Conservation (phyloP, 352 stramenopile genomes). For the Blastocystis sp. region DNA sequence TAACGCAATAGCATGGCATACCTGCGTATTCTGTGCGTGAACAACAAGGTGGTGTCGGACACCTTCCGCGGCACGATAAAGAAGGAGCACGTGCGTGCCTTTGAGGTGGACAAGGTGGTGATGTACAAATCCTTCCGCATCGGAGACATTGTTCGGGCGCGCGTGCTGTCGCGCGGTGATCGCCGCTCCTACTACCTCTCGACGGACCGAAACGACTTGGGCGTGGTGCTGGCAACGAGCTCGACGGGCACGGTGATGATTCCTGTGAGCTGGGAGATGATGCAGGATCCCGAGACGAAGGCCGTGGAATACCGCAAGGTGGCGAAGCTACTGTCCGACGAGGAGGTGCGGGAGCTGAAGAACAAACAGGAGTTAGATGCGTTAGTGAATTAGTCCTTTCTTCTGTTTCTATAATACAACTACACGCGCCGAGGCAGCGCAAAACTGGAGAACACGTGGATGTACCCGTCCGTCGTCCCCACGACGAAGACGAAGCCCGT, state of each 20-base stretch:
- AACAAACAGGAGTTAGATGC: slow-evolving; percentile 56
- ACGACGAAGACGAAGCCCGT: slow-evolving; percentile 62
- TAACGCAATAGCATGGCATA: slow-evolving; percentile 29
- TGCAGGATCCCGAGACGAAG: slow-evolving; percentile 65
- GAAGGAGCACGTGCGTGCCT: slow-evolving; percentile 67
- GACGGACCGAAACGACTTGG: slow-evolving; percentile 59
- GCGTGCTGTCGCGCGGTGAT: slow-evolving; percentile 59
- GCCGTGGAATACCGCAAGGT: slow-evolving; percentile 62
- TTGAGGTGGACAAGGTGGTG: slow-evolving; percentile 66
- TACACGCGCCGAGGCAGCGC: slow-evolving; percentile 27
- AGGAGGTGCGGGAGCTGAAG: slow-evolving; percentile 52
- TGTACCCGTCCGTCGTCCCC: slow-evolving; percentile 57
- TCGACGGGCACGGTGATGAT: slow-evolving; percentile 40
- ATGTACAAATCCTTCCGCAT: slow-evolving; percentile 69
- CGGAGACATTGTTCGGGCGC: slow-evolving; percentile 59
- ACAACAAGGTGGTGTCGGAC: slow-evolving; percentile 25
- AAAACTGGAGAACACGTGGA: slow-evolving; percentile 68
- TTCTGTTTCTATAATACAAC: slow-evolving; percentile 20
- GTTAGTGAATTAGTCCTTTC: slow-evolving; percentile 50
- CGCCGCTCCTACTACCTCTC: slow-evolving; percentile 65
- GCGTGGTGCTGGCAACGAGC: slow-evolving; percentile 60
- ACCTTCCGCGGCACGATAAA: slow-evolving; percentile 60
- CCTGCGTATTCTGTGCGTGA: slow-evolving; percentile 52
- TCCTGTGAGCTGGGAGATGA: slow-evolving; percentile 67
- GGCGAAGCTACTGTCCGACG: slow-evolving; percentile 56